These are phyloP conservation scores for Sugiyamaella lignohabitans DNA, from an alignment of 805 yeast genomes.

Conservation along the genomic window DNA sequence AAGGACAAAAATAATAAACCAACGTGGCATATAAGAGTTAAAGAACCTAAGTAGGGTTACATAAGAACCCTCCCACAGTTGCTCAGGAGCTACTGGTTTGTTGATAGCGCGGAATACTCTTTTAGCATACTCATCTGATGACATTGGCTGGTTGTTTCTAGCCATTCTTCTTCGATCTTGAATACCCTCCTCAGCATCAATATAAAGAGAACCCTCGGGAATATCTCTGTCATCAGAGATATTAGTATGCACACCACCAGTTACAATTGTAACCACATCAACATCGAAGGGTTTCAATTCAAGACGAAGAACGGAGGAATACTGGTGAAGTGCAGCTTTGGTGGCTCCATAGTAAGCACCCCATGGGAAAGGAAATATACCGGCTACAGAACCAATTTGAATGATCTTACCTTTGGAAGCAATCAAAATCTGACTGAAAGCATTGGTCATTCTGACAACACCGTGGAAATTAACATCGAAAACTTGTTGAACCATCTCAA, in stretches of 20 bases:
- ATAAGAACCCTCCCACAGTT: constrained; percentile 13
- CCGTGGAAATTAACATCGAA: constrained; percentile 67
- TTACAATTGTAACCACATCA: constrained; percentile 58
- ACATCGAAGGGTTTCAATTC: constrained; percentile 72
- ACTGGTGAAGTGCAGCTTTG: constrained; percentile 73
- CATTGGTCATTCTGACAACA: constrained; percentile 57
- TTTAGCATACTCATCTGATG: constrained; percentile 50
- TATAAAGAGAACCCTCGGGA: constrained; percentile 47
- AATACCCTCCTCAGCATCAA: constrained; percentile 43
- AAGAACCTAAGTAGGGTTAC: constrained; percentile 9
- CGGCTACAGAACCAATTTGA: constrained; percentile 70
- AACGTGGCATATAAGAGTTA: constrained; percentile 8
- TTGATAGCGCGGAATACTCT: constrained; percentile 48
- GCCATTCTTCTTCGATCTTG: constrained; percentile 58
- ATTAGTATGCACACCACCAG: constrained; percentile 70
- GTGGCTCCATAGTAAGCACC: constrained; percentile 58
- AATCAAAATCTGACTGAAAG: constrained; percentile 48
- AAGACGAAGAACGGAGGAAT: constrained; percentile 53
- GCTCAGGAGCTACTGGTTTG: constrained; percentile 13
- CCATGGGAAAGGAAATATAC: constrained; percentile 62
- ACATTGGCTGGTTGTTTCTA: constrained; percentile 50
- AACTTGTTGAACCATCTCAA: constrained; percentile 45
- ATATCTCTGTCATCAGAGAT: constrained; percentile 61
- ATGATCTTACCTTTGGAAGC: constrained; percentile 62
- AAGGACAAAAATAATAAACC: constrained; percentile 1